Base-by-base conservation (phyloP, 306 rosid genomes). In the Arachis hypogaea region DNA sequence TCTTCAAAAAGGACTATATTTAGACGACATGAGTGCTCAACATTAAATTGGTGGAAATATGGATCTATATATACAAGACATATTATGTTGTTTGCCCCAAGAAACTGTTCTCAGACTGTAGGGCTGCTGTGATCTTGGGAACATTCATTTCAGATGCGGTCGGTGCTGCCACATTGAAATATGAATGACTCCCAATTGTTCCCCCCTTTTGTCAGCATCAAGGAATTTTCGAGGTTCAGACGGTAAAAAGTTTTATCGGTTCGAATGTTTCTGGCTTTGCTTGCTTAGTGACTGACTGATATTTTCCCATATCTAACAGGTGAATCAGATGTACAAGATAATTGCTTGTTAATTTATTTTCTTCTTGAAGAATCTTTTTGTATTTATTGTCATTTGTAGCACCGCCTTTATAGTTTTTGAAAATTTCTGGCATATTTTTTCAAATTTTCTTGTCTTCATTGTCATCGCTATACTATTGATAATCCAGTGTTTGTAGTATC, bases 1-100 rank as follows among this genome's bases (percentile, higher is more conserved):
- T 89, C 95, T 85, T 91, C 97, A 78, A 93, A 45, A 91, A 85
- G 96, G 97, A 91, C 96, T 94, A 82, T 94, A 91, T 88, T 89
- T 85, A 81, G 86, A 78, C 89, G 98, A 90, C 90, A 86, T 91
- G 88, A 89, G 94, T 93, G 96, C 89, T 84, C 96, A 78, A 85
- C 97, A 87, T 89, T 83, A 77, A 83, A 81, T 79, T 91, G 89
- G 87, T 90, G 98, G 91, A 87, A 83, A 80, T 85, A 81, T 91
- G 93, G 90, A 89, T 83, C 93, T 91, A 63, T 86, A 74, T 89
- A 81, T 81, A 76, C 92, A 72, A 86, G 93, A 83, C 90, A 81
- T 91, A 82, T 93, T 90, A 74, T 93, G 89, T 90, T 87, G 77
- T 93, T 87, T 86, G 85, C 87, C 85, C 86, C 93, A 78, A 85